Conservation (phyloP, 805 yeast genomes). For the Candida easanensis region DNA sequence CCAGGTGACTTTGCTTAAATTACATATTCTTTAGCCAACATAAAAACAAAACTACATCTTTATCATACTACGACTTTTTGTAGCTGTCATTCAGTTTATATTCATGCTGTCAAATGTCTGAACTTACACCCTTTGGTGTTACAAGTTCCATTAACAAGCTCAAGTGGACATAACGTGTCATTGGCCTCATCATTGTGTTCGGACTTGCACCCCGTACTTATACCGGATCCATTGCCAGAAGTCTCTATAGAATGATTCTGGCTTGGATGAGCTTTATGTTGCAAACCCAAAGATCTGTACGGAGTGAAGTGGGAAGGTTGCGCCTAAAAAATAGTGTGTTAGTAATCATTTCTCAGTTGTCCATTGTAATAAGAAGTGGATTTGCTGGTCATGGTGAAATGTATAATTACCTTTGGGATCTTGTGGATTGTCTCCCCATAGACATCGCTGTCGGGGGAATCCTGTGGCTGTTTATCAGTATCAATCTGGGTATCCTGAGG, state of each 20-base stretch:
- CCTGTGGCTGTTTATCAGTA: neutral
- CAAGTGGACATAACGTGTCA: conserved; percentile 24
- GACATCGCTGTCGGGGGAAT: neutral
- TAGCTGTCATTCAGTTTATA: neutral
- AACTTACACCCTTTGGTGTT: conserved; percentile 22
- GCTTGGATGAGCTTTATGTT: neutral
- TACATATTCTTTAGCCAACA: neutral
- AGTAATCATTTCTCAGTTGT: conserved; percentile 12
- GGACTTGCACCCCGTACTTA: neutral
- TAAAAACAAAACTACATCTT: neutral
- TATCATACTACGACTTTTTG: neutral
- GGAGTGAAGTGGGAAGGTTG: conserved; percentile 21
- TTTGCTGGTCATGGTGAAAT: no score
- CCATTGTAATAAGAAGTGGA: no score
- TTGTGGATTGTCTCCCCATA: conserved; percentile 24
- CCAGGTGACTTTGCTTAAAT: conserved; percentile 62
- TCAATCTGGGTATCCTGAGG: no score
- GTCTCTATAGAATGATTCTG: neutral
- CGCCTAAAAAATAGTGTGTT: conserved; percentile 19
- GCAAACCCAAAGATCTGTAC: conserved; percentile 21
- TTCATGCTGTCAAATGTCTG: conserved; percentile 18
- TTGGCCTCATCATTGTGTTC: neutral
- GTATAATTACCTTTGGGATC: conserved; percentile 27
- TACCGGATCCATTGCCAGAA: conserved; percentile 7
- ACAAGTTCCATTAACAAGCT: conserved; percentile 23